A percentile compares a stretch with the other conserved stretches of the same genome.
phyloP scores from a whole-genome alignment of 2,329 filamentous ascomycete genomes.

The Colletotrichum sp. region DNA sequence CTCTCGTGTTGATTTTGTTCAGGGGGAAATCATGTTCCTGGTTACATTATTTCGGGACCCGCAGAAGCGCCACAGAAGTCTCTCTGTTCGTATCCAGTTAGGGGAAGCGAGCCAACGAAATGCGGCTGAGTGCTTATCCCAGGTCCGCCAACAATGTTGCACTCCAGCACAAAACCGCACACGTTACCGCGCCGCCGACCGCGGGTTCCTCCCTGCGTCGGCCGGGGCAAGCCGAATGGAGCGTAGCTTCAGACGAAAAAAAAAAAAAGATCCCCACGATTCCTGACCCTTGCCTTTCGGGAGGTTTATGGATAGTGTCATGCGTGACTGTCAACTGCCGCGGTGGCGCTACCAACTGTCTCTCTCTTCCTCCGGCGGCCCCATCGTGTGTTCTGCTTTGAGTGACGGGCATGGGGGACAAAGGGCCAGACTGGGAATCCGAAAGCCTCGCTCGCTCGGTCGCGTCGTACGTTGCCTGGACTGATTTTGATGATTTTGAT shows the following conservation, averaged over 20 bases:
- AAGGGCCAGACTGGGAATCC: not conserved
- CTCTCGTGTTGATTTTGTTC: not conserved
- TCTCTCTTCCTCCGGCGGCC: not conserved
- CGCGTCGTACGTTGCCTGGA: not conserved
- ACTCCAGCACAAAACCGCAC: not conserved
- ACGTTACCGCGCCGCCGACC: not conserved
- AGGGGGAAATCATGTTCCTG: not conserved
- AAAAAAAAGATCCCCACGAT: not conserved
- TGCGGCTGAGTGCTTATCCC: not conserved
- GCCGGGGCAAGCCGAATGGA: not conserved
- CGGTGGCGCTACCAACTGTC: not conserved
- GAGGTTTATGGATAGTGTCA: not conserved
- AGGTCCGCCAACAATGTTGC: not conserved
- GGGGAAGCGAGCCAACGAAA: not conserved
- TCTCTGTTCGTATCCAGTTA: not conserved
- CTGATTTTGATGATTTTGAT: constrained; percentile 3
- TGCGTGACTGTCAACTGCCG: not conserved
- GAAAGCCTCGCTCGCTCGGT: not conserved
- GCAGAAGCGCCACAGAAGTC: not conserved
- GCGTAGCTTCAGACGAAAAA: not conserved
- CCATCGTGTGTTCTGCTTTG: not conserved
- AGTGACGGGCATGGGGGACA: not conserved
- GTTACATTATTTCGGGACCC: not conserved
- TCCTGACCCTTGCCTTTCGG: not conserved
- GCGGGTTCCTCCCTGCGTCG: not conserved